Base-by-base conservation (phyloP, 306 rosid genomes). In the Ammopiptanthus mongolicus region DNA sequence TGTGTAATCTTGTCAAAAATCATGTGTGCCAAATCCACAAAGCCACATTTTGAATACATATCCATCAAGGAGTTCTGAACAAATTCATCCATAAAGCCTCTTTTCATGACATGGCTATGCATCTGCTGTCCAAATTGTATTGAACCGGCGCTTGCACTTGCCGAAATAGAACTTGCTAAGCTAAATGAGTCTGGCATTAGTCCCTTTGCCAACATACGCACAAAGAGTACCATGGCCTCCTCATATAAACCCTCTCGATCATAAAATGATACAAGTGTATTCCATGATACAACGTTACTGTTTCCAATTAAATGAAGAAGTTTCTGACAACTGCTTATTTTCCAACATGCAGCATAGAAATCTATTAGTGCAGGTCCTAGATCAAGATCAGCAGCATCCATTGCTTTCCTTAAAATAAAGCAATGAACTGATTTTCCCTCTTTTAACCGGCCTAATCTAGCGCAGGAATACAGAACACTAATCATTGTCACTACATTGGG, bases 1-100 rank as follows among this genome's bases (percentile, higher is more conserved):
- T 73, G 66, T 41, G 31, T 37, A 22, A 84, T 63, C 56, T 51
- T 72, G 9, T 86, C 81, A 69, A 94, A 94, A 78, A 94, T 86
- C 68, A 41, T 48, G 80, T 75, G 83, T 44, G 95, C 95, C 18
- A 60, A 78, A 81, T 85, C 85, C 34, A 87, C 81, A 77, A 80
- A 84, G 69, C 95, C 95, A 57, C 91, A 91, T 86, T 94, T 94
- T 15, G 91, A 88, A 82, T 94, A 91, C 98, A 94, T 88, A 64
- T 91, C 95, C 19, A 94, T 88, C 21, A 94, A 84, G 12, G 98
- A 88, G 79, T 88, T 91, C 76, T 69, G 82, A 78, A 94, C 98
- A 81, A 84, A 91, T 81, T 90, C 95, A 25, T 85, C 84, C 52
- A 73, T 31, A 58, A 84, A 85, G 6, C 96, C 85, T 80, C 90